These are phyloP conservation scores for Phyllachora maydis DNA, from an alignment of 2,329 filamentous ascomycete species.

Conservation along the genomic window DNA sequence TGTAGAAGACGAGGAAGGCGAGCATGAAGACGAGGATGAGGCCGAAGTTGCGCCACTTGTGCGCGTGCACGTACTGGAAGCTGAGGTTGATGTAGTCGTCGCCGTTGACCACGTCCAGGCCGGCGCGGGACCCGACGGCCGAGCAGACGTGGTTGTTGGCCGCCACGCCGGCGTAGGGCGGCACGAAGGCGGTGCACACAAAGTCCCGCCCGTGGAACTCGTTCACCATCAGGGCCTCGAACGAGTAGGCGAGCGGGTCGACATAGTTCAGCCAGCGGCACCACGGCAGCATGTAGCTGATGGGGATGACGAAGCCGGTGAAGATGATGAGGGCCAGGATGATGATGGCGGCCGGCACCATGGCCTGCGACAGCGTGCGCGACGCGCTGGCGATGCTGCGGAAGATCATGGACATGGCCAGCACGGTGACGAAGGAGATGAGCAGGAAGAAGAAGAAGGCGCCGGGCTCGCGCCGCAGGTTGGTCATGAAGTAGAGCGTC, in stretches of 20 bases:
- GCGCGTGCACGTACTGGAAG: conserved; percentile 32
- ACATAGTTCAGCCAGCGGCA: conserved; percentile 69
- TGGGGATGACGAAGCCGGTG: conserved; percentile 48
- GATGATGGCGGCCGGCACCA: conserved; percentile 36
- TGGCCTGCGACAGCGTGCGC: conserved; percentile 43
- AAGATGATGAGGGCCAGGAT: conserved; percentile 48
- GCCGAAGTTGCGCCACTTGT: conserved; percentile 54
- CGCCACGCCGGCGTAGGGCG: conserved; percentile 15
- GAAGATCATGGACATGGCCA: conserved; percentile 78
- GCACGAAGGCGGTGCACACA: conserved; percentile 21
- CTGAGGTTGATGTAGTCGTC: conserved; percentile 31
- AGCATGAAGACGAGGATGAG: conserved; percentile 44
- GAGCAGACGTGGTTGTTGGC: conserved; percentile 30
- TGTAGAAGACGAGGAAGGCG: conserved; percentile 40
- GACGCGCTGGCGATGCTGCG: conserved; percentile 61
- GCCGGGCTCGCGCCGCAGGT: conserved; percentile 51
- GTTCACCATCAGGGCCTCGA: conserved; percentile 65
- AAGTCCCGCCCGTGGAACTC: conserved; percentile 54
- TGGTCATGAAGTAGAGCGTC: conserved; percentile 71
- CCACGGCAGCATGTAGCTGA: conserved; percentile 57
- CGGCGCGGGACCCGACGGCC: conserved; percentile 34
- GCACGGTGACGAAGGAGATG: conserved; percentile 49
- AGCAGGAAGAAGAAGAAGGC: conserved; percentile 76
- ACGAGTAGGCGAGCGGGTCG: conserved; percentile 60
- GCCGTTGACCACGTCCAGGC: conserved; percentile 29